Percentiles rank a stretch among this genome's conserved stretches.
Evolutionary conservation across 1,139 yeast genomes (phyloP).

Genomic region (Meyerozyma guilliermondii): DNA sequence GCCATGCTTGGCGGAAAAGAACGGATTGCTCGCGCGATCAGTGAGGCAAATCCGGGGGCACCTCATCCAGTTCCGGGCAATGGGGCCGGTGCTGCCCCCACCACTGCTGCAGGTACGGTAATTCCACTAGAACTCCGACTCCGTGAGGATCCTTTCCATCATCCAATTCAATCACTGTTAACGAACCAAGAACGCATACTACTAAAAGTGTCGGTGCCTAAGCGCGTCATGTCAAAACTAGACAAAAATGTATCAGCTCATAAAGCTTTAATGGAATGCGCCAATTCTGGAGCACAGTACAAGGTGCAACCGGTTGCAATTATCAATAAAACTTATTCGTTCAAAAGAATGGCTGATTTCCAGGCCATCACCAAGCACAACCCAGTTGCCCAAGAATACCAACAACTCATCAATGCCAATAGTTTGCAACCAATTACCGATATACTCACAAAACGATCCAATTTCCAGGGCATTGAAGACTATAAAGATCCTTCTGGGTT

Average conservation of each 20-base stretch:
- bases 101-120: neutral
- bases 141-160: conserved; percentile 72
- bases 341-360: conserved; percentile 85
- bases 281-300: conserved; percentile 20
- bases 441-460: conserved; percentile 35
- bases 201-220: conserved; percentile 67
- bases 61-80: neutral
- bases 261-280: neutral
- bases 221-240: conserved; percentile 14
- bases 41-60: conserved; percentile 1
- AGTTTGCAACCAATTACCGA: conserved; percentile 35
- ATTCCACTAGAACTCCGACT: conserved; percentile 55
- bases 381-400: conserved; percentile 33
- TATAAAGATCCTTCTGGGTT: conserved; percentile 21
- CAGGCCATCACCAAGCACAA: conserved; percentile 66
- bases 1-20: conserved; percentile 72
- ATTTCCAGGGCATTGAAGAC: conserved; percentile 29
- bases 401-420: conserved; percentile 19
- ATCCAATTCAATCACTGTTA: conserved; percentile 62
- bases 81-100: neutral
- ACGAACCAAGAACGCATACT: conserved; percentile 58
- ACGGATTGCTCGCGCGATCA: conserved; percentile 36
- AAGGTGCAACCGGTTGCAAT: conserved; percentile 60
- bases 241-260: neutral
- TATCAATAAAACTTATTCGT: conserved; percentile 66